Base-by-base conservation (phyloP, 2,329 filamentous ascomycete species). In the Epichloe scottii region DNA sequence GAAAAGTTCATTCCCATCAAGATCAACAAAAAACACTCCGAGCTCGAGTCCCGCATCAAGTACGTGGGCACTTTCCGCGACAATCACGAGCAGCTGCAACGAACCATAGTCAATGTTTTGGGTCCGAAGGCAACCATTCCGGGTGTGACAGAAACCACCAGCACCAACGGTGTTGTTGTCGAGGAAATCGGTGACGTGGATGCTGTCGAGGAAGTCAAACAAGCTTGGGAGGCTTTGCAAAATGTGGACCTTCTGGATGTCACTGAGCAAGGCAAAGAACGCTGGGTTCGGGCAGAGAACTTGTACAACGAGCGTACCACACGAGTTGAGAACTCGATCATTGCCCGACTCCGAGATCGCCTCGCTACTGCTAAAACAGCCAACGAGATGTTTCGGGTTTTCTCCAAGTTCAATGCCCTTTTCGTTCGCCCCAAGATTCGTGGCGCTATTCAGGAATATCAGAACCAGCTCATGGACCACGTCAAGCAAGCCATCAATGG, bases 1-100 rank as follows among this genome's bases (percentile, higher is more conserved):
- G 94, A 97, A 67, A 95, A 95, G 66, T 98, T 98, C 66, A 96
- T 98, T 57, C 90, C 91, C 4, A 97, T 99, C 74, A 97, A 97
- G 72, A 90, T 98, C 65, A 80, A 77, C 57, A 86, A 89, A 54
- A 85, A 87, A 60, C 93, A 98, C 65, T 84, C 81, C 39, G 87
- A 91, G 65, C 87, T 93, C 26, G 89, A 97, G 67, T 85, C 93
- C 55, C 83, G 93, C 42, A 76, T 99, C 58, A 89, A 87, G 62
- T 98, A 98, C 66, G 89, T 99, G 56, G 82, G 83, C 60, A 95
- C 87, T 19, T 99, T 99, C 73, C 83, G 93, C 26, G 87, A 91
- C 61, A 96, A 97, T 62, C 93, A 99, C 65, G 93, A 99, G 69
- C 93, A 98, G 69, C 79, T 99, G 46, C 91, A 96, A 68, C 84